Conservation (phyloP, 257 asterid genomes). For the Solanum dulcamara region DNA sequence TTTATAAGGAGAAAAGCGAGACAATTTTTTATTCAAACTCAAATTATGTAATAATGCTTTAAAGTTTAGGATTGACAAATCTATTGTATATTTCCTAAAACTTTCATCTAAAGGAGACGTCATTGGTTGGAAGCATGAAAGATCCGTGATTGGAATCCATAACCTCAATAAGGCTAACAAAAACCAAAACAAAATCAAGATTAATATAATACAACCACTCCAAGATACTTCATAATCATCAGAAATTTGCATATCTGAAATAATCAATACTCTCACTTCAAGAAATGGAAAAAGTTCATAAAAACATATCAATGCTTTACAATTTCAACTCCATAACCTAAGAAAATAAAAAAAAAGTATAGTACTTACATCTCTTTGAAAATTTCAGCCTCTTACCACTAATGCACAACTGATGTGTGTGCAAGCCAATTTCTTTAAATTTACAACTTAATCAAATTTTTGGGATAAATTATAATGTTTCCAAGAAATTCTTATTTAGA, state of each 20-base stretch:
- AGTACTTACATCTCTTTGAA: not conserved
- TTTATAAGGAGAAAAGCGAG: not conserved
- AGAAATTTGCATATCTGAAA: too few relatives aligned
- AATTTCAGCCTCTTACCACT: too few relatives aligned
- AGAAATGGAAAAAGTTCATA: not conserved
- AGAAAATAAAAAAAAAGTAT: too few relatives aligned
- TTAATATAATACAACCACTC: not conserved
- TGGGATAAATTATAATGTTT: too few relatives aligned
- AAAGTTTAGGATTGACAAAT: not conserved
- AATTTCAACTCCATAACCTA: not conserved
- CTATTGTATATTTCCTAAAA: not conserved
- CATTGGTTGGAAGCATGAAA: not conserved
- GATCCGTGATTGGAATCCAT: not conserved
- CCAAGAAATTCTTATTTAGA: not conserved
- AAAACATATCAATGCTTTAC: too few relatives aligned
- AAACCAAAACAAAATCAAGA: not conserved
- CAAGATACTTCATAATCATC: not conserved
- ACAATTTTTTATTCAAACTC: not conserved
- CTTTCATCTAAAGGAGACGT: not conserved
- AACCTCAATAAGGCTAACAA: not conserved
- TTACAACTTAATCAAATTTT: not conserved
- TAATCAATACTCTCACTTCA: not conserved
- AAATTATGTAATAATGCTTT: too few relatives aligned
- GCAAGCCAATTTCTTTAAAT: not conserved
- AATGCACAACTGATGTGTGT: too few relatives aligned